A percentile compares a stretch with the other conserved stretches of the same genome.
Conservation (phyloP, 2,329 filamentous ascomycete species). For the Claviceps sp. region DNA sequence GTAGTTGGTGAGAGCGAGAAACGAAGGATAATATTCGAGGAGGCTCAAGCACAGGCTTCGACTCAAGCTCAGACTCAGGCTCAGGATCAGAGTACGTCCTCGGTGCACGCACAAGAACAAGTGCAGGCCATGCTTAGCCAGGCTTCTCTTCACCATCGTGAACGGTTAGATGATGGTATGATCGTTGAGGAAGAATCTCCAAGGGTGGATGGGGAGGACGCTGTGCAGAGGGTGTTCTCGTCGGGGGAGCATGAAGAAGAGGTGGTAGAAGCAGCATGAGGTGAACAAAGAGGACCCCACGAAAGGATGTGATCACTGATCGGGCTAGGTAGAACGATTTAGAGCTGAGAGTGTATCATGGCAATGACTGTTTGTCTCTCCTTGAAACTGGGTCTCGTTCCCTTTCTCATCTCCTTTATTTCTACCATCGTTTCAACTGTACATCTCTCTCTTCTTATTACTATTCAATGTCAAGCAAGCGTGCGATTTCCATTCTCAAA, state of each 20-base stretch:
- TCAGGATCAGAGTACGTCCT: background rate
- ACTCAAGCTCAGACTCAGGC: background rate
- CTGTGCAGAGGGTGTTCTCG: background rate
- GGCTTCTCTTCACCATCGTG: no score
- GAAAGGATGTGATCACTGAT: no score
- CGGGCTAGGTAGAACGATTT: no score
- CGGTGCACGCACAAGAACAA: background rate
- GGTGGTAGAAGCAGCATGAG: background rate
- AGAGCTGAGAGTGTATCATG: no score
- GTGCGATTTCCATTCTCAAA: no score
- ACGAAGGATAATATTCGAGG: constrained; percentile 20
- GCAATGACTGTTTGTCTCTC: no score
- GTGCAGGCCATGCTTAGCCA: background rate
- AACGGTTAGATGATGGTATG: no score
- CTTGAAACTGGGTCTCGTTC: no score
- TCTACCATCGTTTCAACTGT: no score
- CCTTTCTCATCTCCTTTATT: no score
- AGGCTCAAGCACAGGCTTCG: background rate
- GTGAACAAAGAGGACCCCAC: background rate
- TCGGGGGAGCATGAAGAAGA: background rate
- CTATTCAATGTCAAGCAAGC: no score
- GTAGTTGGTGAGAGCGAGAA: constrained; percentile 40
- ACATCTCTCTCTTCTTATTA: no score
- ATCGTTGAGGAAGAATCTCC: background rate
- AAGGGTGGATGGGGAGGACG: background rate